Evolutionary conservation across 768 basidiomycete species (phyloP).

Genomic region (Lactifluus volemus): DNA sequence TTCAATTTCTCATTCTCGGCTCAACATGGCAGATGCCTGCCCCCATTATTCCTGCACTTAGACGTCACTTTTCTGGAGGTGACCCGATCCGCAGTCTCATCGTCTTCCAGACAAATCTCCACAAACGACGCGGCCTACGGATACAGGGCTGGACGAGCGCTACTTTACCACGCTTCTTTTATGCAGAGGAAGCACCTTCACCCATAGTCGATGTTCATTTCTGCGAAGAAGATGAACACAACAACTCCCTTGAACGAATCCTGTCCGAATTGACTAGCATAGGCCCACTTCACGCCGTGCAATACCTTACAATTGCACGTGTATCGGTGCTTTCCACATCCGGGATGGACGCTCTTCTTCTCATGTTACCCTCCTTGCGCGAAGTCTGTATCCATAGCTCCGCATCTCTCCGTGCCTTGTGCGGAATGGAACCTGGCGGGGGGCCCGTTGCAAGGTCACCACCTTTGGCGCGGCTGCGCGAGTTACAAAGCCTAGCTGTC

Average conservation of each 20-base stretch:
- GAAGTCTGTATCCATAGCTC: slow-evolving; percentile 20
- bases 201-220: slow-evolving; percentile 16
- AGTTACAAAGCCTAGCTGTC: slow-evolving; percentile 10
- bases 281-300: slow-evolving; percentile 14
- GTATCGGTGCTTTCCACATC: slow-evolving; percentile 6
- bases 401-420: slow-evolving; percentile 12
- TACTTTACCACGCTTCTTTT: slow-evolving; percentile 11
- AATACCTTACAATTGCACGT: slow-evolving; percentile 16
- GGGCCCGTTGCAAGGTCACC: background rate
- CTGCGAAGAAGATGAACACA: slow-evolving; percentile 15
- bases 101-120: slow-evolving; percentile 1
- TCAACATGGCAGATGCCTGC: slow-evolving; percentile 13
- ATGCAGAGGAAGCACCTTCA: slow-evolving; percentile 1
- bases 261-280: slow-evolving; percentile 9
- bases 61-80: slow-evolving; percentile 9
- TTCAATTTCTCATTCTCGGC: slow-evolving; percentile 14
- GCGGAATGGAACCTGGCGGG: slow-evolving; percentile 3
- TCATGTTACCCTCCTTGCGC: slow-evolving; percentile 8
- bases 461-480: slow-evolving; percentile 7
- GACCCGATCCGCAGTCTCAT: slow-evolving; percentile 15
- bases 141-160: slow-evolving; percentile 10
- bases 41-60: slow-evolving; percentile 8
- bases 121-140: slow-evolving; percentile 12
- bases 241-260: slow-evolving; percentile 7
- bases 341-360: slow-evolving; percentile 9